Base-by-base conservation (phyloP, 352 stramenopile species). In the Phytopythium mirpurense region DNA sequence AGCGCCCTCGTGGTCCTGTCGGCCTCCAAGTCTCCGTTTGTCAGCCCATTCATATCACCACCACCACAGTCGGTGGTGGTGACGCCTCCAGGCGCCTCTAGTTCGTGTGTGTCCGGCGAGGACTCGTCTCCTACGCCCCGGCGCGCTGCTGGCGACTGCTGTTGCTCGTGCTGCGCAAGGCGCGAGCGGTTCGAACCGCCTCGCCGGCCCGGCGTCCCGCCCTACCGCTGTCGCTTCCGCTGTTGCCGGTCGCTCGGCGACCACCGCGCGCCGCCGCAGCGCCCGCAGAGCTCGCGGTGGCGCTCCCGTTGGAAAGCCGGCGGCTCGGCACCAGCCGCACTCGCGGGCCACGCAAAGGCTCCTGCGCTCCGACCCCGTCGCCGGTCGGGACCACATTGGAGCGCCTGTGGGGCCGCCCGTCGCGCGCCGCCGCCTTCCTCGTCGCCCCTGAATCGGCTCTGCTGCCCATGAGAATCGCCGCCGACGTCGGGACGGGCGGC, bases 221-320 rank as follows among this genome's bases (percentile, higher is more conserved):
- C 23, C 34, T 47, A 15, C 4, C 24, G 23, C 15, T 34, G 36
- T 41, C 18, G 23, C 5, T 29, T 5, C 10, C 19, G 8, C 19
- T 11, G 38, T 44, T 47, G 41, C 5, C 18, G 15, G 10, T 21
- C 15, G 12, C 23, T 47, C 23, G 12, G 15, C 24, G 24, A 0
- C 23, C 24, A 1, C 21, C 41, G 18, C 23, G 41, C n/a, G n/a
- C n/a, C n/a, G n/a, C n/a, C n/a, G n/a, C 0, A 29, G 40, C 19
- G 26, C 14, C 23, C 21, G 15, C 24, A 47, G 12, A 8, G 12
- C 40, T 21, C 1, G 29, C 40, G 1, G 24, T n/a, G 10, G 40
- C 19, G 19, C 44, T 27, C 19, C 46, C 46, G 29, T 40, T 52
- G 12, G 46, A 42, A 3, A 52, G 46, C 1, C 46, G 46, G 24